Percentiles rank a stretch among this genome's conserved stretches.
phyloP scores from a whole-genome alignment of 768 basidiomycete genomes.

The Russula sp. region DNA sequence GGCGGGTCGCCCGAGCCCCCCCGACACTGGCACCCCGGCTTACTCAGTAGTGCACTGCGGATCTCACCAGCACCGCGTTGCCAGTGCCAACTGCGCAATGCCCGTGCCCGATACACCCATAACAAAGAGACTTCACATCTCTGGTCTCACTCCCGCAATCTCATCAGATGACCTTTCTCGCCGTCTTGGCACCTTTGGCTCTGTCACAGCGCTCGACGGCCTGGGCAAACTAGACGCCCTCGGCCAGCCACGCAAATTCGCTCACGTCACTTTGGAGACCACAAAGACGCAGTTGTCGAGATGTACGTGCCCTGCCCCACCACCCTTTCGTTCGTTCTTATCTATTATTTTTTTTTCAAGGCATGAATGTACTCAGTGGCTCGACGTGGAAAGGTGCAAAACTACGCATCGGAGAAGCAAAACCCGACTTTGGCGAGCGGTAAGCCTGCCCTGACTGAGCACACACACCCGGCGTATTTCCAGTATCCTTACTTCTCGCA shows the following conservation, averaged over 20 bases:
- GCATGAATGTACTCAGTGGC: conserved; percentile 69
- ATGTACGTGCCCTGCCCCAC: conserved; percentile 39
- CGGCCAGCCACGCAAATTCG: conserved; percentile 64
- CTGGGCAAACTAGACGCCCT: conserved; percentile 57
- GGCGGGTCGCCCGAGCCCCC: background rate
- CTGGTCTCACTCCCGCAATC: conserved; percentile 65
- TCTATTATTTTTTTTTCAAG: conserved; percentile 29
- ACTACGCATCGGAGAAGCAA: conserved; percentile 77
- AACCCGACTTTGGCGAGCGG: conserved; percentile 63
- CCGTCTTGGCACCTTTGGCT: conserved; percentile 60
- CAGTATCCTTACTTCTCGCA: conserved; percentile 13
- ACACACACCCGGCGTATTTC: background rate
- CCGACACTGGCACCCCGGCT: background rate
- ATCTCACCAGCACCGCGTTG: too few relatives aligned
- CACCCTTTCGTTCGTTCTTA: background rate
- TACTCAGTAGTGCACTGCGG: background rate
- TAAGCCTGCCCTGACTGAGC: conserved; percentile 25
- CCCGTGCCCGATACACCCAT: conserved; percentile 17
- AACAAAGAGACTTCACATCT: conserved; percentile 63
- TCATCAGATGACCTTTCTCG: conserved; percentile 47
- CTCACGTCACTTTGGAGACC: conserved; percentile 63
- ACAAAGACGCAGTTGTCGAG: conserved; percentile 49
- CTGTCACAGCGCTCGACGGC: conserved; percentile 60
- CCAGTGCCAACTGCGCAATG: background rate
- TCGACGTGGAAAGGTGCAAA: conserved; percentile 86